Base-by-base conservation (phyloP, 768 basidiomycete species). In the Suillus discolor region DNA sequence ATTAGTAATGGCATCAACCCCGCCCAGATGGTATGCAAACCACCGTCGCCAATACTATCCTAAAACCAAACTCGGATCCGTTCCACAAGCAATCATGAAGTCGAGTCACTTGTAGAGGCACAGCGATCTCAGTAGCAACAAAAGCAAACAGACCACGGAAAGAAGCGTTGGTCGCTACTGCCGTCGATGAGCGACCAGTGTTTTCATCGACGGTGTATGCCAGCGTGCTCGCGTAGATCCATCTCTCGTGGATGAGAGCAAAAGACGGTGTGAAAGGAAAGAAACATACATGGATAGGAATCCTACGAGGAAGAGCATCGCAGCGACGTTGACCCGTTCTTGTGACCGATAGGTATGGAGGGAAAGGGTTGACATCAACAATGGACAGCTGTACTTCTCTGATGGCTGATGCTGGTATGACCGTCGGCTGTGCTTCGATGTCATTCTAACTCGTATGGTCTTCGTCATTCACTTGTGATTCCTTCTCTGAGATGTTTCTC, bases 191-290 rank as follows among this genome's bases (percentile, higher is more conserved):
- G 9, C 91, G 85, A 8, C 95, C 95, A 6, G 81, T 79, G 72
- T 96, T 96, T 8, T 92, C 87, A 70, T 97, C 94, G 20, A 95
- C 92, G 53, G 95, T 84, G 72, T 94, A 96, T 0, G 93, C 90
- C 25, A 97, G 80, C 1, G 89, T 88, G 45, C 85, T 87, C 2
- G 85, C 79, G 71, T 89, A 91, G 61, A 87, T 85, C 76, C 81
- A 81, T 65, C 84, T 87, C 66, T 2, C 57, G 49, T 15, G 9
- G 25, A 42, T 41, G 15, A 45, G 36, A 62, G 34, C 3, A 23
- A 1, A 51, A 62, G 2, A 34, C 9, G n/a, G 11, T 45, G 25
- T 38, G 41, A 45, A 64, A 16, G 15, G 13, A 25, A 65, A 62
- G 34, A 13, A 9, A 76, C 86, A 68, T 66, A 91, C 90, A 92